Percentiles rank a stretch among this genome's conserved stretches.
phyloP scores from a whole-genome alignment of 345 rosid genomes.

The Heritiera fomes region DNA sequence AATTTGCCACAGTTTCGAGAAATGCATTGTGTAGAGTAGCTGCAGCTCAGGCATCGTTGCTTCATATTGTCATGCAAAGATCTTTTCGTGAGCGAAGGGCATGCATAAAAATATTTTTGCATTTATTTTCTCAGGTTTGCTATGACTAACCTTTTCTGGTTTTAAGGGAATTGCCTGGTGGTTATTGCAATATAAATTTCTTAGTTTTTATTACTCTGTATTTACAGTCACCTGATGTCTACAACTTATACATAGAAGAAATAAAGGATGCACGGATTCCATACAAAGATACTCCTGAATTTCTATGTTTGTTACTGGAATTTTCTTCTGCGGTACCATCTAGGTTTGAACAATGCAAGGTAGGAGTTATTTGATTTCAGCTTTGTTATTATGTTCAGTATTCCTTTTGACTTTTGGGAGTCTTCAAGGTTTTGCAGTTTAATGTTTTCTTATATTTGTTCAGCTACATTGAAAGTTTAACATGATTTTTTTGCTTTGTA shows the following conservation, averaged over 20 bases:
- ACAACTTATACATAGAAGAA: constrained; percentile 58
- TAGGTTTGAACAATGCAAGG: constrained; percentile 69
- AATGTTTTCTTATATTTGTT: constrained; percentile 5
- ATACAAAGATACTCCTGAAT: constrained; percentile 68
- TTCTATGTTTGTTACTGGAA: constrained; percentile 68
- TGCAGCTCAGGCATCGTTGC: constrained; percentile 69
- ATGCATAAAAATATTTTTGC: constrained; percentile 62
- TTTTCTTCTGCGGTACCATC: constrained; percentile 53
- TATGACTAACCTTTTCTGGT: constrained; percentile 9
- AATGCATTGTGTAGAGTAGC: constrained; percentile 78
- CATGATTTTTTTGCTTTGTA: constrained; percentile 32
- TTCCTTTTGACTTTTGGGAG: background rate
- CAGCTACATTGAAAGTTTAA: constrained; percentile 8
- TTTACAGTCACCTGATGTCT: constrained; percentile 68
- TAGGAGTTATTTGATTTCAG: constrained; percentile 26
- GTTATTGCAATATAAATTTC: constrained; percentile 5
- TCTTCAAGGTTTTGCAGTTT: constrained; percentile 16
- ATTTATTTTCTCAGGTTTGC: constrained; percentile 78
- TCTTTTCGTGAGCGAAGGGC: constrained; percentile 73
- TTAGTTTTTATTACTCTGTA: constrained; percentile 26
- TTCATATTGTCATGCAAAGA: constrained; percentile 59
- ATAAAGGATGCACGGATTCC: constrained; percentile 67
- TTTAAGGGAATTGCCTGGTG: constrained; percentile 9
- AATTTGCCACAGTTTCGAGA: constrained; percentile 68
- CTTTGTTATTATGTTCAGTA: background rate